Conservation (phyloP, 257 asterid species). For the Cynanchum wilfordii region DNA sequence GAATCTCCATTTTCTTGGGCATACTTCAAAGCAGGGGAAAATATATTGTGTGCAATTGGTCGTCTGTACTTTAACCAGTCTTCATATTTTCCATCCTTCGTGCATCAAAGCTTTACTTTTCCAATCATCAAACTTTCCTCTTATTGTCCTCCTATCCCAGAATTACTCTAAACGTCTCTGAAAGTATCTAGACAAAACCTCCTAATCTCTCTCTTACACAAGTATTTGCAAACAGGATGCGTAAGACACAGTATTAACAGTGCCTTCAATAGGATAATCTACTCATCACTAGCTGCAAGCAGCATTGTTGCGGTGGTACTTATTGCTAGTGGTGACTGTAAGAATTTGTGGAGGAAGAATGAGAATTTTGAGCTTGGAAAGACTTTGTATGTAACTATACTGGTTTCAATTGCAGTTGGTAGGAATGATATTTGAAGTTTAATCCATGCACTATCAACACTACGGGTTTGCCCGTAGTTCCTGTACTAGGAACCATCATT, state of each 20-base stretch:
- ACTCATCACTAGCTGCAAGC: conserved; percentile 29
- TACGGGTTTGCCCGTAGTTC: conserved; percentile 33
- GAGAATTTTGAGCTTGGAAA: conserved; percentile 27
- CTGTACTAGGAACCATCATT: conserved; percentile 31
- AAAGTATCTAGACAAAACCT: conserved; percentile 12
- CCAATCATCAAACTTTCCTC: conserved; percentile 30
- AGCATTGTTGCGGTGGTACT: conserved; percentile 12
- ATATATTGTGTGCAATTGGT: conserved; percentile 35
- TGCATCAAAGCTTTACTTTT: conserved; percentile 32
- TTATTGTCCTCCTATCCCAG: conserved; percentile 29
- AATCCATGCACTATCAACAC: conserved; percentile 43
- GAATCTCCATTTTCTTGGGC: conserved; percentile 10
- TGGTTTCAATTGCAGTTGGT: conserved; percentile 23
- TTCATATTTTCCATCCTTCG: conserved; percentile 36
- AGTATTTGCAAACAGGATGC: conserved; percentile 22
- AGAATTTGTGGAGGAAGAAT: conserved; percentile 27
- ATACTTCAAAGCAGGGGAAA: conserved; percentile 5
- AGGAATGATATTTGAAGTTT: conserved; percentile 35
- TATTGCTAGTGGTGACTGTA: conserved; percentile 25
- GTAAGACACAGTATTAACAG: conserved; percentile 23
- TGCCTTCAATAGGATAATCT: conserved; percentile 28
- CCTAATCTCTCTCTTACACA: conserved; percentile 32
- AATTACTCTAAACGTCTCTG: not conserved
- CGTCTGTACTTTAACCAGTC: conserved; percentile 31
- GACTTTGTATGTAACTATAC: conserved; percentile 15